Evolutionary conservation across 106 monocot species (phyloP), one percentile per base, ranked within the genome.

Genomic region (Amphibolis antarctica): DNA sequence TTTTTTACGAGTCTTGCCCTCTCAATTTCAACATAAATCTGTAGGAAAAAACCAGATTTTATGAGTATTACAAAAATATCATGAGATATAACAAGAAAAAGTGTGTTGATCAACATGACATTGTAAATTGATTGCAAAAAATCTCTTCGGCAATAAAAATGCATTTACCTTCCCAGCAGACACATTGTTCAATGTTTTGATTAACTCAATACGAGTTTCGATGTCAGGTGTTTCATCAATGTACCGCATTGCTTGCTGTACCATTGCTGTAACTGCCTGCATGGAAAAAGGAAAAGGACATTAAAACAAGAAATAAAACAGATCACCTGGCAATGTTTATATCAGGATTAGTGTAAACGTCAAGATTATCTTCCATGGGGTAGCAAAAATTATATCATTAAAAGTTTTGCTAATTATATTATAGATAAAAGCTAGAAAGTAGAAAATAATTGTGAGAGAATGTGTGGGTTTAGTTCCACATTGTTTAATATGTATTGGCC

Each of bases 11-110:
- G 62, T 0, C 96, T 77, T 60, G 96, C 90, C 64, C 96, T 84
- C 76, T 98, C 96, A 55, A 98, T 91, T 71, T 98, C 96, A 58
- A 98, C 96, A 77, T 90, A 98, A 60, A 98, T 98, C 96, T 98
- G 71, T 53, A 76, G 20, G 66, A 1, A 19, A 4, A 64, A 0
- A 47, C 9, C 5, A 48, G 46, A 29, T 3, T 10, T 12, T 0
- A 60, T 18, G 28, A 28, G 4, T 25, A 3, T 26, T 27, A n/a
- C 2, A 17, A 3, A 31, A 6, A 9, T 60, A 12, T 18, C 10
- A 0, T 55, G 11, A 27, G 10, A 12, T 24, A 55, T 36, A 36
- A 36, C 36, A 36, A 36, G 2, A 36, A 36, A 36, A 36, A 36
- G 36, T 36, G 36, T 4, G 36, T 36, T 36, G 36, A 36, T 36